Conservation (phyloP, 441 rosid species). For the Populus hybrid region DNA sequence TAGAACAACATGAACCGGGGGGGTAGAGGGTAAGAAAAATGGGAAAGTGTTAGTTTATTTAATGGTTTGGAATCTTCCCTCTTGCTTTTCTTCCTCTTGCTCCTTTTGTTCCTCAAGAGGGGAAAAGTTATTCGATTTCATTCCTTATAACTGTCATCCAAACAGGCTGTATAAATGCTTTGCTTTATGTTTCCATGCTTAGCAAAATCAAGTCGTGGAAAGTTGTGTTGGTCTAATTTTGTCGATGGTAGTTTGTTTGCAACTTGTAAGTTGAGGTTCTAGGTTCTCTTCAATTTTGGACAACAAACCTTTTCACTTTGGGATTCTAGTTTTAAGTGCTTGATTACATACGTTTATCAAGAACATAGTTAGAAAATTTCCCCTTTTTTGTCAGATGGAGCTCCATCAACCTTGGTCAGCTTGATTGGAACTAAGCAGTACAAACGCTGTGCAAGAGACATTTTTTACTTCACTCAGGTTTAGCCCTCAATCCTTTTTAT, state of each 20-base stretch:
- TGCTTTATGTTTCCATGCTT: background rate
- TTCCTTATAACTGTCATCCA: background rate
- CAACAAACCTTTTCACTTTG: background rate
- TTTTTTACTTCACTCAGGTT: constrained; percentile 94
- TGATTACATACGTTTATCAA: background rate
- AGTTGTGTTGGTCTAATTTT: background rate
- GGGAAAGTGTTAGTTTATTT: background rate
- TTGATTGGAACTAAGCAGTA: constrained; percentile 88
- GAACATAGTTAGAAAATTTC: background rate
- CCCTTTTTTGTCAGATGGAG: constrained; percentile 57
- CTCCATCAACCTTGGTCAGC: constrained; percentile 86
- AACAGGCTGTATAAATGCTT: background rate
- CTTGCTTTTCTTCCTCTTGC: too few relatives aligned
- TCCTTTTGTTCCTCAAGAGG: background rate
- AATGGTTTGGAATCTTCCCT: too few relatives aligned
- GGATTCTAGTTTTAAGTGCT: background rate
- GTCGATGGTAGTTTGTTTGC: background rate
- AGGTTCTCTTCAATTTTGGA: background rate
- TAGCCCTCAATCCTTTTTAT: background rate
- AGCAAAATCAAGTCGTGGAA: background rate
- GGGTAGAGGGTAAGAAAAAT: background rate
- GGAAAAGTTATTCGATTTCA: background rate
- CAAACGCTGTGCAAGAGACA: constrained; percentile 89
- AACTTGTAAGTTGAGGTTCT: background rate
- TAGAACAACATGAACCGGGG: background rate